Percentiles rank a stretch among this genome's conserved stretches.
phyloP scores from a whole-genome alignment of 345 rosid species.

The Chamaenerion angustifolium region DNA sequence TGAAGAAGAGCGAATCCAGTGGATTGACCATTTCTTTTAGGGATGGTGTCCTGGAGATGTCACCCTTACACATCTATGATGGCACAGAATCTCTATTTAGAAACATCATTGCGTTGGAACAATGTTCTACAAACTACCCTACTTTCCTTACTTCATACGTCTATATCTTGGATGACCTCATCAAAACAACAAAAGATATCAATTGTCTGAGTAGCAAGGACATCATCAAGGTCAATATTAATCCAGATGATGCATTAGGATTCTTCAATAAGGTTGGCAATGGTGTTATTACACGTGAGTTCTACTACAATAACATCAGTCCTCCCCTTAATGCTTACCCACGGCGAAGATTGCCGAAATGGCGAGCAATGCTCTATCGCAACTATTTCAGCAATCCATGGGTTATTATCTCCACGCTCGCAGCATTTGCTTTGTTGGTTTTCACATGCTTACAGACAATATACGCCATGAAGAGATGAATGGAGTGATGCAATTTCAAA shows the following conservation, averaged over 20 bases:
- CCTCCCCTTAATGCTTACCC: too few relatives aligned
- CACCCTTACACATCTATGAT: conserved; percentile 8
- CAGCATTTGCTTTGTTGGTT: too few relatives aligned
- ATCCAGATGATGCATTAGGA: conserved; percentile 8
- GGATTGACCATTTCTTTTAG: conserved; percentile 1
- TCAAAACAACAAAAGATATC: conserved; percentile 10
- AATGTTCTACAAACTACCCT: conserved; percentile 6
- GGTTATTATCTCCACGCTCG: too few relatives aligned
- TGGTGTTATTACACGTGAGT: conserved; percentile 8
- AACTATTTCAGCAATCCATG: too few relatives aligned
- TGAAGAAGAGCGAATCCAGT: not conserved
- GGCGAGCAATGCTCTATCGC: too few relatives aligned
- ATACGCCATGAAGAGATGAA: too few relatives aligned
- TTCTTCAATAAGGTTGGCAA: conserved; percentile 12
- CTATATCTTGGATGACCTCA: conserved; percentile 12
- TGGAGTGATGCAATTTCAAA: too few relatives aligned
- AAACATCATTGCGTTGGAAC: conserved; percentile 17
- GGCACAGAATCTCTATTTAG: conserved; percentile 9
- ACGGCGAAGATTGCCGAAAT: too few relatives aligned
- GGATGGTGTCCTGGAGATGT: conserved; percentile 8
- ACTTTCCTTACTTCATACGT: conserved; percentile 14
- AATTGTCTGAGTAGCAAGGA: conserved; percentile 7
- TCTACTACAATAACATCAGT: conserved; percentile 5
- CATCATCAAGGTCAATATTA: conserved; percentile 8
- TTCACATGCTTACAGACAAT: too few relatives aligned